Base-by-base conservation (phyloP, 2,329 filamentous ascomycete genomes). In the Fusarium sp. region DNA sequence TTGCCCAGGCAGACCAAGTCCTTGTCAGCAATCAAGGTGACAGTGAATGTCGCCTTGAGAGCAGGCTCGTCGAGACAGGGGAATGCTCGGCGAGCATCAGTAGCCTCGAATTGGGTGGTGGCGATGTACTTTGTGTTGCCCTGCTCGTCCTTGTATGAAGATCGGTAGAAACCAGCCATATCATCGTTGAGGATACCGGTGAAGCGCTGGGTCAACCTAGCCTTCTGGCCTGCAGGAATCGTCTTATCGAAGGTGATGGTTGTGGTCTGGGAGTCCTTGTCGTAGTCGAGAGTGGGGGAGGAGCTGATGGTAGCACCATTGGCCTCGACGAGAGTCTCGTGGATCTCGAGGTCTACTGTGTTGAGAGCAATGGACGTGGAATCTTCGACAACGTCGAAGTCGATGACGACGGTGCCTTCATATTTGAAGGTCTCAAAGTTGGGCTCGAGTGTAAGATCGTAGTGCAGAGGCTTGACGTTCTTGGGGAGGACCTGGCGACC, bases 81-180 rank as follows among this genome's bases (percentile, higher is more conserved):
- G 83, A 98, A 97, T 9, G 95, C 94, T 74, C 94, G 88, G 75
- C 95, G 89, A 67, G 93, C 94, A 82, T 98, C 95, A 16, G 95
- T 98, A 41, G 95, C 91, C 84, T 98, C 95, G 92, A 98, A 97
- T 85, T 98, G 95, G 20, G 93, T 93, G 27, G 94, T 95, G 28
- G 94, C 95, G 77, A 98, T 86, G 78, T 94, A 92, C 72, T 92
- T 92, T 62, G 91, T 90, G 64, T 88, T 89, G 41, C 95, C 95
- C 76, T 96, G 89, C 50, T 88, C 82, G 66, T 89, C 90, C 85
- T 96, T 97, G 86, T 95, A 98, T 9, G 93, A 97, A 3, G 94
- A 97, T 62, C 95, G 90, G 83, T 98, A 98, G 87, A 98, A 98
- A 49, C 95, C 95, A 50, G 94, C 94, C 93, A 98, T 97, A 82